Evolutionary conservation across 1,139 yeast genomes (phyloP), one percentile per base, ranked within the genome.

Genomic region (Yamadazyma diddensiae): DNA sequence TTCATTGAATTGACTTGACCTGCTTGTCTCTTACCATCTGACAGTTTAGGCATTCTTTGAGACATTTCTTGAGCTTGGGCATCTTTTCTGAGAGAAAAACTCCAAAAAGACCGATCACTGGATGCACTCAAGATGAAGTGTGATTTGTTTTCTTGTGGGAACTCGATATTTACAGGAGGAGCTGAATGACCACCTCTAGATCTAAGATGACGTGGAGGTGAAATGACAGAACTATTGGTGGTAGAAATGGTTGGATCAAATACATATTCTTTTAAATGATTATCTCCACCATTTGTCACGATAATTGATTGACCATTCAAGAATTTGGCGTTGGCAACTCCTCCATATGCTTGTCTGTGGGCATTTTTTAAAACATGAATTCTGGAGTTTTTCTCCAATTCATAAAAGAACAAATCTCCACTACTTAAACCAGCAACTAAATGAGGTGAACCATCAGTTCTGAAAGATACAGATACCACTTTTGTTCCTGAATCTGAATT

Each of bases 141-240:
- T 1, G 95, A 79, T 41, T 77, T 81, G 13, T 78, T 76, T 46
- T 75, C 79, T 46, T 85, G 84, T 3, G 95, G 87, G 56, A 92
- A 94, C 22, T 70, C 67, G 30, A 94, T 79, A 9, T 78, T 61
- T 1, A 83, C 70, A 3, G 98, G 95, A 5, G 98, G 96, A 15
- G 87, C 83, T 3, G 96, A 79, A 57, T 94, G 98, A 10, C 99
- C 99, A 47, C 97, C 97, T 55, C 98, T 77, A 0, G 95, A 84
- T 57, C 98, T 78, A 48, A 94, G 70, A 41, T 82, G 79, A 53
- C 98, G 80, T 24, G 98, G 98, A 1, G 97, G 95, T 5, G 94
- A 77, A 5, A 82, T 80, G 20, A 87, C 77, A 0, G 80, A 61
- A 2, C 74, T 58, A 43, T 79, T 75, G n/a, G 82, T 65, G 11